phyloP scores from a whole-genome alignment of 2,329 filamentous ascomycete genomes.

The Paramyrothecium sp. region DNA sequence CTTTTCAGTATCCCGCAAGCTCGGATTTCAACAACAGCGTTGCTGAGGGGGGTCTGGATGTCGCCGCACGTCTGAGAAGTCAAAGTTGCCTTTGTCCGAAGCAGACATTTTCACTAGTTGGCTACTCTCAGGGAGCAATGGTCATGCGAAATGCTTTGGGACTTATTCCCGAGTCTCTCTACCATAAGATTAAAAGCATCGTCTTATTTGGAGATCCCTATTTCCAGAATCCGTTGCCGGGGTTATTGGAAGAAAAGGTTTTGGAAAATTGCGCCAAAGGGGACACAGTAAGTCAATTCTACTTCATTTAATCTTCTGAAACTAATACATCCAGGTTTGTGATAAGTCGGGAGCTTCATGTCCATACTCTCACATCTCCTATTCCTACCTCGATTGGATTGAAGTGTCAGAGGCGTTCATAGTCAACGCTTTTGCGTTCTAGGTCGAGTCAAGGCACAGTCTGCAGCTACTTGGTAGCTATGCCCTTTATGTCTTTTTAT shows the following conservation, averaged over 20 bases:
- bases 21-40: slow-evolving; percentile 1
- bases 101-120: slow-evolving; percentile 11
- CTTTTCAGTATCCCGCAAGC: slow-evolving; percentile 9
- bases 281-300: not conserved
- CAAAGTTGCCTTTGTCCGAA: slow-evolving; percentile 6
- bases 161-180: slow-evolving; percentile 3
- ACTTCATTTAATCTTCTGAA: not conserved
- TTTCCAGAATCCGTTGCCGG: not conserved
- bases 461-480: no score
- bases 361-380: not conserved
- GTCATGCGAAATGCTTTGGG: slow-evolving; percentile 7
- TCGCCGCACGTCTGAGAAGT: slow-evolving; percentile 5
- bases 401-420: not conserved
- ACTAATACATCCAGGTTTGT: not conserved
- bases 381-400: not conserved
- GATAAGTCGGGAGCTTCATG: not conserved
- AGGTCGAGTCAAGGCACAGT: no score
- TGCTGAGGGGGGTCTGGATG: slow-evolving; percentile 4
- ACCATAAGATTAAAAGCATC: slow-evolving; percentile 5
- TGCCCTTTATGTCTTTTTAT: no score
- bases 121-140: slow-evolving; percentile 12
- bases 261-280: not conserved
- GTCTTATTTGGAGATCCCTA: slow-evolving; percentile 11
- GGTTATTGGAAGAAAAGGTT: not conserved
- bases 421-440: not conserved